Base-by-base conservation (phyloP, 164 flowering plant species). In the Euptelea pleiosperma region DNA sequence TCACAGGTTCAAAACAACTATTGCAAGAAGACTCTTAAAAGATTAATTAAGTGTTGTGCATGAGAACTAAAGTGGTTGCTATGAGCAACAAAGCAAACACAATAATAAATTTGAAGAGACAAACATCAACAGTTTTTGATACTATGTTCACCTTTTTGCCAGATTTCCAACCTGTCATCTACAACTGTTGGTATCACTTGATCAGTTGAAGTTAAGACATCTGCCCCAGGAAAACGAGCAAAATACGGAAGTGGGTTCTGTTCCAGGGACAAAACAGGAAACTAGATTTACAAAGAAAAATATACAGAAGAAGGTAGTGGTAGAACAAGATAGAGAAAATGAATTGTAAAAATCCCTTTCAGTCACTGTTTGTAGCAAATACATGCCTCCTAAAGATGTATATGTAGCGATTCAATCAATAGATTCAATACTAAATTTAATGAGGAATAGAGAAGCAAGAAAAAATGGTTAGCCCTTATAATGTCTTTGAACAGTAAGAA, bases 211-310 rank as follows among this genome's bases (percentile, higher is more conserved):
- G 99, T 90, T 66, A 90, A 75, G 53, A 93, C 74, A 73, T 93
- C 99, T 51, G 99, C 99, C 62, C 62, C 88, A 47, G 96, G 97
- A 72, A 77, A 90, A 55, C 86, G 89, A 62, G 97, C 83, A 67
- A 93, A 68, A 73, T 90, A 93, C 14, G 97, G 99, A 44, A 93
- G 95, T 10, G 99, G 99, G 54, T 93, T 75, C 99, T 93, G 92
- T 73, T 61, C 36, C 60, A 56, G 61, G 40, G 7, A 55, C 26
- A 54, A 57, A 24, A 7, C 15, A 47, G 19, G 26, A 34, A 42
- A 49, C 34, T 16, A 45, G 42, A 54, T 21, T 62, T 11, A 52
- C 15, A 19, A 49, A 45, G 4, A 19, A 22, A 64, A n/a, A 44
- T n/a, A n/a, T n/a, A n/a, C n/a, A n/a, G n/a, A n/a, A n/a, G n/a